These are phyloP conservation scores for Arthrobotrys entomopaga DNA, from an alignment of 2,329 filamentous ascomycete species.

Conservation along the genomic window DNA sequence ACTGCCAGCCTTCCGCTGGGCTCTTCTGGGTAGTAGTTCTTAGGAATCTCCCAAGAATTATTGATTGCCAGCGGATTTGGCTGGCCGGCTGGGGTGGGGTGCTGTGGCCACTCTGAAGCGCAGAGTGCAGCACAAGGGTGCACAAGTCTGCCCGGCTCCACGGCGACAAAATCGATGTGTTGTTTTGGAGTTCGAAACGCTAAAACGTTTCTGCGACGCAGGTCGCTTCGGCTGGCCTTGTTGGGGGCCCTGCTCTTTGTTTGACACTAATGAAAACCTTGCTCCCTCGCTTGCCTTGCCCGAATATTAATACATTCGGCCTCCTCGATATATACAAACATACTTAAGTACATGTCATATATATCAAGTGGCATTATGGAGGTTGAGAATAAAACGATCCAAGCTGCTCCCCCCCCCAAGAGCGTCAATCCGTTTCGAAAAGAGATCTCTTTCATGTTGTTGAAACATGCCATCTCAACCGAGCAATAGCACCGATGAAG, in stretches of 20 bases:
- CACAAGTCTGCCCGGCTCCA: constrained; percentile 26
- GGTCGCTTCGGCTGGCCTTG: constrained; percentile 43
- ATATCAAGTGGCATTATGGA: constrained; percentile 10
- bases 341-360: background rate
- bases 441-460: constrained; percentile 27
- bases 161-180: constrained; percentile 34
- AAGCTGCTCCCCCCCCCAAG: constrained; percentile 13
- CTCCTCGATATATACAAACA: background rate
- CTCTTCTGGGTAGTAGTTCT: background rate
- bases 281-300: constrained; percentile 35
- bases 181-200: constrained; percentile 45
- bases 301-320: constrained; percentile 24
- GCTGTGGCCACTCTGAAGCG: constrained; percentile 52
- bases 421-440: constrained; percentile 27
- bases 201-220: constrained; percentile 54
- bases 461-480: constrained; percentile 45
- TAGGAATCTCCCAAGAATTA: too few species aligned
- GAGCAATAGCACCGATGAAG: constrained; percentile 16
- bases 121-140: constrained; percentile 33
- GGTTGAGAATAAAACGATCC: constrained; percentile 21
- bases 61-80: background rate
- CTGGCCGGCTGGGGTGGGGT: background rate
- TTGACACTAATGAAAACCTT: constrained; percentile 28
- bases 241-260: constrained; percentile 23
- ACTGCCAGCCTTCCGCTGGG: constrained; percentile 2